These are phyloP conservation scores for Venturia oleaginea DNA, from an alignment of 2,329 filamentous ascomycete genomes.

Conservation along the genomic window DNA sequence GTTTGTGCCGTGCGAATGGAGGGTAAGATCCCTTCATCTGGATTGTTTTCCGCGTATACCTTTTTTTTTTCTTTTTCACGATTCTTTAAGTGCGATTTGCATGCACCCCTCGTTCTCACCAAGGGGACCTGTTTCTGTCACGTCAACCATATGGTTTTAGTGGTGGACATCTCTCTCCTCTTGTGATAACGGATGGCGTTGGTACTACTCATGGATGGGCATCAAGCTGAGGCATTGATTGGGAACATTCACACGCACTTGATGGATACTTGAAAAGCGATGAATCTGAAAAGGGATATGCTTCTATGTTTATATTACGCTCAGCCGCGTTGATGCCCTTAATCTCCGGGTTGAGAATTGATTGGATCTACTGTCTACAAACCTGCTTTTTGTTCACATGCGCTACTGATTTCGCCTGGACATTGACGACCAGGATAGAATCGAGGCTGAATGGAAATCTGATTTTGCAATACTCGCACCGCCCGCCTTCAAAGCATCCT, in stretches of 20 bases:
- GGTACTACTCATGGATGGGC: neutral
- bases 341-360: neutral
- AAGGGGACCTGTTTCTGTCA: neutral
- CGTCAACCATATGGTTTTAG: neutral
- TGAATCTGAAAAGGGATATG: neutral
- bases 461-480: too few relatives aligned
- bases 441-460: too few relatives aligned
- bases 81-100: neutral
- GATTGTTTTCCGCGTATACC: constrained; percentile 12
- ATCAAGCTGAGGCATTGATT: neutral
- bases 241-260: neutral
- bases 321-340: neutral
- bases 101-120: neutral
- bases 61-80: constrained; percentile 7
- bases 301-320: constrained; percentile 1
- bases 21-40: neutral
- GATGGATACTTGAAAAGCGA: neutral
- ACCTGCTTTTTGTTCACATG: neutral
- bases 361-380: neutral
- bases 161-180: neutral
- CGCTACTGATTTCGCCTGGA: neutral
- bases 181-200: neutral
- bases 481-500: too few relatives aligned
- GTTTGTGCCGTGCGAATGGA: neutral
- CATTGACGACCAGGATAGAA: too few relatives aligned